These are phyloP conservation scores for Fagopyrum esculentum DNA, from an alignment of 148 eudicot species.

Conservation along the genomic window DNA sequence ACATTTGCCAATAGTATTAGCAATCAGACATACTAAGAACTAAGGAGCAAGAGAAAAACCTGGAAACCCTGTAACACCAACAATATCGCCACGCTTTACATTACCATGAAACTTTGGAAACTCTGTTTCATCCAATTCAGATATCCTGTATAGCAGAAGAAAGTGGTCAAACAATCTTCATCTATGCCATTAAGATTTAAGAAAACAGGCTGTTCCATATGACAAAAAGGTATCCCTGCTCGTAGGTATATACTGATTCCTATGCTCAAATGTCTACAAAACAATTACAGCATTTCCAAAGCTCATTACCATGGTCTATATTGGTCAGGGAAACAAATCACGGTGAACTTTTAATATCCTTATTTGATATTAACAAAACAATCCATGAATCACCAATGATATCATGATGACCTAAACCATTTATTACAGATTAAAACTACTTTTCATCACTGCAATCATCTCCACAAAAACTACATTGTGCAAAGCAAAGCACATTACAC, in stretches of 20 bases:
- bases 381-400: no score
- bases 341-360: not conserved
- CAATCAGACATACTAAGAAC: not conserved
- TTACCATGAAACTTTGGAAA: constrained; percentile 57
- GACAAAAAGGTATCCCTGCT: not conserved
- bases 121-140: constrained; percentile 64
- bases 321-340: not conserved
- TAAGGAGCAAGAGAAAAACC: constrained; percentile 34
- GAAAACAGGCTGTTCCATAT: not conserved
- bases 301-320: not conserved
- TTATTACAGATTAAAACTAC: no score
- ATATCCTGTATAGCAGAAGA: constrained; percentile 34
- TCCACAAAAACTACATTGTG: no score
- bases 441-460: no score
- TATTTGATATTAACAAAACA: not conserved
- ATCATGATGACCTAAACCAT: no score
- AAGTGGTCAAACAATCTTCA: not conserved
- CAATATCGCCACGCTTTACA: constrained; percentile 93
- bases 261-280: not conserved
- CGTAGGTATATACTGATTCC: not conserved
- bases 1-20: not conserved
- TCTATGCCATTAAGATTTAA: not conserved
- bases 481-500: no score
- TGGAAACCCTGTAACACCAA: constrained; percentile 83
- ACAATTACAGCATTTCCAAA: not conserved